Percentiles rank a stretch among this genome's conserved stretches.
phyloP scores from a whole-genome alignment of 2,329 filamentous ascomycete genomes.

The Helotiales sp. region DNA sequence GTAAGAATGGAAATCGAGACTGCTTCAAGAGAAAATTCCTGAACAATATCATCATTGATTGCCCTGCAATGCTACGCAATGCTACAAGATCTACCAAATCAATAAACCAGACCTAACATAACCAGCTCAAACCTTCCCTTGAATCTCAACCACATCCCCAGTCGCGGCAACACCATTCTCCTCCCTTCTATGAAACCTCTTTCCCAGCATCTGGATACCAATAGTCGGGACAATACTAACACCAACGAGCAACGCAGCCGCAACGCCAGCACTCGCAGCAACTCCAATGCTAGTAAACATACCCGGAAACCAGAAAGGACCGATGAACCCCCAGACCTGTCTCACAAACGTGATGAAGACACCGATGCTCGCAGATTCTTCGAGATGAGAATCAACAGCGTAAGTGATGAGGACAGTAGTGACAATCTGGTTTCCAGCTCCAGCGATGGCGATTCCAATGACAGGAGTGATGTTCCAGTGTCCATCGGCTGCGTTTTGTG shows the following conservation, averaged over 20 bases:
- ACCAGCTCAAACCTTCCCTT: neutral
- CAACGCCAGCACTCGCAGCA: slow-evolving; percentile 37
- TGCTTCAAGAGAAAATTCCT: no score
- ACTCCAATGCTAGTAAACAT: slow-evolving; percentile 40
- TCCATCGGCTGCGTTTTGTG: slow-evolving; percentile 41
- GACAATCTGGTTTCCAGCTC: slow-evolving; percentile 59
- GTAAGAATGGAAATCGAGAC: no score
- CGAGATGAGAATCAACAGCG: slow-evolving; percentile 56
- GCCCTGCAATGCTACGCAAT: no score
- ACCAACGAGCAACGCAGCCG: slow-evolving; percentile 38
- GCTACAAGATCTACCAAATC: no score
- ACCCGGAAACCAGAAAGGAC: slow-evolving; percentile 37
- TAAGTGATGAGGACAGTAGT: slow-evolving; percentile 62
- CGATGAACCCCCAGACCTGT: slow-evolving; percentile 50
- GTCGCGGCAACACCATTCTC: neutral
- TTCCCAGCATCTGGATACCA: slow-evolving; percentile 33
- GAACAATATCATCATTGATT: no score
- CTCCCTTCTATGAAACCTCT: neutral
- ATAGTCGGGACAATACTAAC: slow-evolving; percentile 35
- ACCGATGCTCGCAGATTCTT: slow-evolving; percentile 53
- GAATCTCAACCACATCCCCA: neutral
- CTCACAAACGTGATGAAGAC: slow-evolving; percentile 59
- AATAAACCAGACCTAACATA: no score
- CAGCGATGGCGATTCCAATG: slow-evolving; percentile 51
- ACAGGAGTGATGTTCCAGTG: slow-evolving; percentile 58